Conservation (phyloP, 805 yeast species). For the Suhomyces xylopsoci region DNA sequence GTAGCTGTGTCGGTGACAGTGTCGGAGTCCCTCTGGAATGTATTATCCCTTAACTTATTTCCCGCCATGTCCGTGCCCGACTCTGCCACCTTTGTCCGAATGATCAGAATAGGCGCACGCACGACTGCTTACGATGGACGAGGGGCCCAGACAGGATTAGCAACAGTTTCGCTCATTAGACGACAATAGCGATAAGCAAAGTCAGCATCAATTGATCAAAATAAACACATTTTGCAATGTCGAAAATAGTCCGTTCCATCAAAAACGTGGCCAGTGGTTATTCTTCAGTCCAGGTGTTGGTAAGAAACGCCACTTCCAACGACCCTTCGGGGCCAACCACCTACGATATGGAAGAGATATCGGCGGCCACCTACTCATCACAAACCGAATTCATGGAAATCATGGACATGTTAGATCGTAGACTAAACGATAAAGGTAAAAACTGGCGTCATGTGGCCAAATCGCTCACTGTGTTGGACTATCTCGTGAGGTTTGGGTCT, state of each 20-base stretch:
- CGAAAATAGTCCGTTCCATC: conserved; percentile 77
- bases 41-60: neutral
- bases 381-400: conserved; percentile 77
- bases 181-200: neutral
- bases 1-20: neutral
- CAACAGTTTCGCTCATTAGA: neutral
- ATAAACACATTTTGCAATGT: conserved; percentile 43
- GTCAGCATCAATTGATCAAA: neutral
- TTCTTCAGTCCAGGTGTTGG: conserved; percentile 78
- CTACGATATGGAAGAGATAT: conserved; percentile 77
- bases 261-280: conserved; percentile 91
- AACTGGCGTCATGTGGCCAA: conserved; percentile 97
- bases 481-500: conserved; percentile 77
- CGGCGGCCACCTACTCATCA: conserved; percentile 65
- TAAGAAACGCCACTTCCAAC: conserved; percentile 89
- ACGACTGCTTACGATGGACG: conserved; percentile 3
- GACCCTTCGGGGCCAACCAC: conserved; percentile 83
- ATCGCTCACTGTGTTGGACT: conserved; percentile 84
- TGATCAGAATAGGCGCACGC: conserved; percentile 1
- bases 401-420: conserved; percentile 90
- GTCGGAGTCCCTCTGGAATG: neutral
- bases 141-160: conserved; percentile 1
- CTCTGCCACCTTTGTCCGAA: neutral
- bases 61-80: neutral
- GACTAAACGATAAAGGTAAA: conserved; percentile 93